These are phyloP conservation scores for Gigaspora rosea DNA, from an alignment of 192 early-diverging fungal genomes.

Conservation along the genomic window DNA sequence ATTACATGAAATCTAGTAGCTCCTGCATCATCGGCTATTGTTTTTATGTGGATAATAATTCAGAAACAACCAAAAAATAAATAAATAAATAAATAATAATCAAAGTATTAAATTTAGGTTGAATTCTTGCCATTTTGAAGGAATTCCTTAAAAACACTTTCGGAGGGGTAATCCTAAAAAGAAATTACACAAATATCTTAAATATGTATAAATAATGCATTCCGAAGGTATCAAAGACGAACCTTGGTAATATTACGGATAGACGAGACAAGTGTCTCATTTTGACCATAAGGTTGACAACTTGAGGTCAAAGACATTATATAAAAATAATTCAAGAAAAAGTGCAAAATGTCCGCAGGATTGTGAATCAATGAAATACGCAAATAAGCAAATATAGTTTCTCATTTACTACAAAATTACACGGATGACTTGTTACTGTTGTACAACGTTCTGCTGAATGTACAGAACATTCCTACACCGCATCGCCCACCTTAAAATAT, in stretches of 20 bases:
- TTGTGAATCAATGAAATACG: no score
- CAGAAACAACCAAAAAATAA: background rate
- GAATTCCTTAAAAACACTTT: conserved; percentile 28
- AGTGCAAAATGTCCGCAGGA: no score
- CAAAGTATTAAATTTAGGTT: background rate
- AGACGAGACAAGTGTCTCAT: conserved; percentile 12
- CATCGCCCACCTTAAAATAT: no score
- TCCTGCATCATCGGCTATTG: conserved; percentile 30
- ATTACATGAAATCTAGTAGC: conserved; percentile 28
- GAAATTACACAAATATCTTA: background rate
- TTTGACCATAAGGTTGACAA: background rate
- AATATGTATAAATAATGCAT: background rate
- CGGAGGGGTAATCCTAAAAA: conserved; percentile 28
- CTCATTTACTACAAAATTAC: no score
- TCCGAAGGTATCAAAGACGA: background rate
- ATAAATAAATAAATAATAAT: background rate
- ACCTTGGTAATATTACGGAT: conserved; percentile 21
- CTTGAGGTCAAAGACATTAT: conserved; percentile 10
- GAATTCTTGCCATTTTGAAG: conserved; percentile 31
- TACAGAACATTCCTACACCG: no score
- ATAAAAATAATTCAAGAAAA: no score
- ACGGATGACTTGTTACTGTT: no score
- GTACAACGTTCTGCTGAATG: no score
- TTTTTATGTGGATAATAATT: background rate
- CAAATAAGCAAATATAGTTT: no score